Evolutionary conservation across 352 stramenopile species (phyloP), one percentile per base, ranked within the genome.

Genomic region (Pseudoperonospora humuli): DNA sequence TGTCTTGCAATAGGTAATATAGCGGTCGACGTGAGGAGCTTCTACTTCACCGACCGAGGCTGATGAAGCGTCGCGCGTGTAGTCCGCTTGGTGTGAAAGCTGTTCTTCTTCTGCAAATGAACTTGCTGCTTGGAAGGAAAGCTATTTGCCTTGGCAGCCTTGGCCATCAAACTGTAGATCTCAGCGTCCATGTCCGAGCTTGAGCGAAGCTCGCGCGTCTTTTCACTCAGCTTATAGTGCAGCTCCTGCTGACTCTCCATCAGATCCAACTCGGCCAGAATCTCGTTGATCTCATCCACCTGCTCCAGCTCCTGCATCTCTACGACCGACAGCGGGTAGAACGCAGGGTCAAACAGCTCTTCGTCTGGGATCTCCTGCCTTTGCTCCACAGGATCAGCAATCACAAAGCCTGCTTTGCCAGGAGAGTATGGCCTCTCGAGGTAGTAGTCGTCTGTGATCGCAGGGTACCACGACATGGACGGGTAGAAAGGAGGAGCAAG

Each of bases 161-260:
- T 84, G 41, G 62, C 61, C 59, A 78, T 66, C 26, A 77, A 57
- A 45, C 48, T 76, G 44, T 68, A 72, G 34, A 83, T 71, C 42
- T 84, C 68, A 5, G 64, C 66, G 24, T 82, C 73, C 40, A 80
- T 54, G 18, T 84, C 68, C 24, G 68, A 73, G 33, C 51, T 70
- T 14, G 63, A 57, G 43, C 70, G 67, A 49, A 74, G 54, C n/a
- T 83, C 73, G 34, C 64, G 67, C 13, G 66, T 74, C 49, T 74
- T 74, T 54, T 83, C 59, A 33, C 48, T 61, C 17, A 81, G 53
- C 48, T 75, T 69, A 51, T 74, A 52, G 46, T 79, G 68, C 38
- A 85, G 54, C 43, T 89, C 77, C 43, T 89, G 58, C 48, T 84
- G 77, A 23, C 63, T 80, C 57, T 89, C 77, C 70, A 89, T 75